Conservation (phyloP, 768 basidiomycete genomes). For the Suillus americanus region DNA sequence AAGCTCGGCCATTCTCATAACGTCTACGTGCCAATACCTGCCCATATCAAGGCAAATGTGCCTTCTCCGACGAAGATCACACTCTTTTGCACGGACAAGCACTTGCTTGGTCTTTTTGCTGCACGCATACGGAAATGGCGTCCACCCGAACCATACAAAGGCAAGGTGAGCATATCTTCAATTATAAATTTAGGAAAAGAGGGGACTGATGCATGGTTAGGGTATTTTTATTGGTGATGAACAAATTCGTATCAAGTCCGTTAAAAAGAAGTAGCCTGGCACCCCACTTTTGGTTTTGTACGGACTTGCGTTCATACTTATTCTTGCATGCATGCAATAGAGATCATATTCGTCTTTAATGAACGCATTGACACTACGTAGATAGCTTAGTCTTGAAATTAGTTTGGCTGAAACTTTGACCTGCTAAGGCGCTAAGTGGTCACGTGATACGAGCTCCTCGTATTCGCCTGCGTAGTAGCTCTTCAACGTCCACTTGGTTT, state of each 20-base stretch:
- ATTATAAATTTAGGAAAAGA: no score
- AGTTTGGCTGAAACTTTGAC: background rate
- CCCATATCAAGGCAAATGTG: conserved; percentile 77
- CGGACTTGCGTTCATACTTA: background rate
- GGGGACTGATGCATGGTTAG: conserved; percentile 36
- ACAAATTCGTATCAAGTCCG: conserved; percentile 84
- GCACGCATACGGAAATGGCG: conserved; percentile 82
- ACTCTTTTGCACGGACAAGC: conserved; percentile 84
- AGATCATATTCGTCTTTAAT: conserved; percentile 6
- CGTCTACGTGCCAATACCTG: conserved; percentile 79
- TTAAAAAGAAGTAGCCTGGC: conserved; percentile 86
- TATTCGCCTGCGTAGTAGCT: conserved; percentile 7
- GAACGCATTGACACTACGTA: background rate
- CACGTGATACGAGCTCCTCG: background rate
- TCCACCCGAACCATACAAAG: conserved; percentile 96
- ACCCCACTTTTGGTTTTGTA: background rate
- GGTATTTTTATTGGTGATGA: conserved; percentile 95
- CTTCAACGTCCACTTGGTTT: background rate
- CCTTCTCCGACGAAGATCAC: conserved; percentile 83
- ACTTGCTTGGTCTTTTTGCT: conserved; percentile 82
- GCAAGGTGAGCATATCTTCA: conserved; percentile 65
- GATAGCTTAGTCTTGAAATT: background rate
- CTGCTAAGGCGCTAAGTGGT: background rate
- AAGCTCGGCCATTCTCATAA: conserved; percentile 93
- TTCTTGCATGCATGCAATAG: background rate